Evolutionary conservation across 1,139 yeast genomes (phyloP).

Genomic region (Nakaseomyces glabratus): DNA sequence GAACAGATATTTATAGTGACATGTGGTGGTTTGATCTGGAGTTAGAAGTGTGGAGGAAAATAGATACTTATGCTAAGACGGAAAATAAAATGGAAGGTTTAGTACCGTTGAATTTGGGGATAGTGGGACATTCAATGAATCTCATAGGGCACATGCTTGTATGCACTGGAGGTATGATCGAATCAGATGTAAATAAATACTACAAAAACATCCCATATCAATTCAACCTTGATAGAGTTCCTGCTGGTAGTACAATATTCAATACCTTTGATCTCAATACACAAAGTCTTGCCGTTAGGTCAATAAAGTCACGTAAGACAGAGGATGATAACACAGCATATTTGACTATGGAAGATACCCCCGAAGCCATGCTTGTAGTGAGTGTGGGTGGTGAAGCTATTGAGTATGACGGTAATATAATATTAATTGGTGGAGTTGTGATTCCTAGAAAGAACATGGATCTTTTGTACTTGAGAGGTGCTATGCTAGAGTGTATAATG

Average conservation of each 20-base stretch:
- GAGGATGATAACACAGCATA: not conserved
- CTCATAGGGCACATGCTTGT: slow-evolving; percentile 19
- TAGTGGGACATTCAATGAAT: slow-evolving; percentile 25
- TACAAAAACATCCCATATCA: slow-evolving; percentile 1
- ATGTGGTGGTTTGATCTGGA: slow-evolving; percentile 40
- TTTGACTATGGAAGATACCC: not conserved
- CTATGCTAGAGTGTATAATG: slow-evolving; percentile 20
- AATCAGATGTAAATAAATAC: slow-evolving; percentile 21
- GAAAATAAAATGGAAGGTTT: slow-evolving; percentile 10
- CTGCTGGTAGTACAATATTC: slow-evolving; percentile 12
- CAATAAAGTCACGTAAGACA: slow-evolving; percentile 1
- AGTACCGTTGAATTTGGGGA: slow-evolving; percentile 14
- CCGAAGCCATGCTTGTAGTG: slow-evolving; percentile 5
- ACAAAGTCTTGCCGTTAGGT: slow-evolving; percentile 13
- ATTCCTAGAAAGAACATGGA: slow-evolving; percentile 12
- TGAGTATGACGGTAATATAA: slow-evolving; percentile 19
- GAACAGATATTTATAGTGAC: slow-evolving; percentile 36
- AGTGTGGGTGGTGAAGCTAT: slow-evolving; percentile 16
- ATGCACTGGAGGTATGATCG: slow-evolving; percentile 25
- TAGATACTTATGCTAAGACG: slow-evolving; percentile 19
- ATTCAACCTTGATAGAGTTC: slow-evolving; percentile 3
- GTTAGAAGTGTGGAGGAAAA: slow-evolving; percentile 34
- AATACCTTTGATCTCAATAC: slow-evolving; percentile 14
- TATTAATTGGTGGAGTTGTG: slow-evolving; percentile 22
- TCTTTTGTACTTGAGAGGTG: slow-evolving; percentile 20